Conservation (phyloP, 441 rosid genomes). For the Corymbia citriodora region DNA sequence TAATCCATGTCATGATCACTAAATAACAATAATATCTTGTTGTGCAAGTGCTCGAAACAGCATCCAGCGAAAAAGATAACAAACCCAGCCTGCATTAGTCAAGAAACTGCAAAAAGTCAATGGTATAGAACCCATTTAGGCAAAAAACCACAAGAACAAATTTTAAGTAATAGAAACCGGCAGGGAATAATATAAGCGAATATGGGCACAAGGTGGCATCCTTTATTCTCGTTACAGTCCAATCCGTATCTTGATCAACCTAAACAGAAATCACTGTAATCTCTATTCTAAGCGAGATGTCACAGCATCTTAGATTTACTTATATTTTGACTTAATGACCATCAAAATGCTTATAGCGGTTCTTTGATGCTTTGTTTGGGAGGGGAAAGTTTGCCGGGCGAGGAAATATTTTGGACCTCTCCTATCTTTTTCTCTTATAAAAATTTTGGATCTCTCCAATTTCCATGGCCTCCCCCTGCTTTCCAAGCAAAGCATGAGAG, state of each 20-base stretch:
- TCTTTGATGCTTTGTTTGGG: not conserved
- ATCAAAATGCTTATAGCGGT: accelerated
- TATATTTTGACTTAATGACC: not conserved
- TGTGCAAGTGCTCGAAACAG: not conserved
- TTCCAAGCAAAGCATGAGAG: not conserved
- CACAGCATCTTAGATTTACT: not conserved
- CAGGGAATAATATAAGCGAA: not conserved
- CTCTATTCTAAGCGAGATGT: accelerated
- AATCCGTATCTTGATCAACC: not conserved
- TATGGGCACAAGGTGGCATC: not conserved
- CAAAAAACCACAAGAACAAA: not conserved
- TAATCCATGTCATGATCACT: not conserved
- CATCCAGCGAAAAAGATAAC: not conserved
- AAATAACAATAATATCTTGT: not conserved
- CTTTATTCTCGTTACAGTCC: not conserved
- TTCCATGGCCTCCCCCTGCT: not conserved
- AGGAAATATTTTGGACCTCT: not conserved
- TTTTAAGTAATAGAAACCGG: not conserved
- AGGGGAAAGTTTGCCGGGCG: accelerated
- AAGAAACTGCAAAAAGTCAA: not conserved
- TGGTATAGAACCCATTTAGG: not conserved
- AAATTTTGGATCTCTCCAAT: not conserved
- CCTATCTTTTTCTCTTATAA: not conserved
- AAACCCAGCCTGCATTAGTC: not conserved
- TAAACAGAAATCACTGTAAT: not conserved